Base-by-base conservation (phyloP, 2,329 filamentous ascomycete genomes). In the Curvularia eragrostidis region DNA sequence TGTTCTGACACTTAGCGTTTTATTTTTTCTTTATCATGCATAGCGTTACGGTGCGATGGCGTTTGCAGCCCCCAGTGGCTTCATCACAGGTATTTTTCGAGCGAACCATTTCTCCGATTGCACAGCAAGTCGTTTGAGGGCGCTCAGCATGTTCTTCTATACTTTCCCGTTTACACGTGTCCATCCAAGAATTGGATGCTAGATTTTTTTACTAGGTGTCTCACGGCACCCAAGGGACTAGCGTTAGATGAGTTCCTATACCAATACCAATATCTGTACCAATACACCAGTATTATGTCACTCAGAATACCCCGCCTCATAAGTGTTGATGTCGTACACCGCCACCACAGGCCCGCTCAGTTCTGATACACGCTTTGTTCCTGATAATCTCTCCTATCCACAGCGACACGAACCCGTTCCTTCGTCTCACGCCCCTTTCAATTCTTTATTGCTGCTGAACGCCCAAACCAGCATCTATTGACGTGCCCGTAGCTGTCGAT, bases 1-100 rank as follows among this genome's bases (percentile, higher is more conserved):
- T 49, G 48, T 57, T 63, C 62, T 61, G 62, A 43, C n/a, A 23
- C n/a, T 21, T 38, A 55, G 13, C 30, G 2, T 43, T 51, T 21
- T 50, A 3, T 49, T 34, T 43, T 34, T 50, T 23, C 26, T 58
- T 58, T 50, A 41, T 58, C 10, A 55, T 55, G 56, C 56, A 58
- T 58, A 58, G 56, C 56, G 56, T 48, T 23, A 51, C 26, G 36
- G 42, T 42, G 41, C 8, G 43, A 55, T 19, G 47, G 46, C 38
- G 56, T 47, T 49, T 51, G 18, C 15, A 21, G 51, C 30, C 50
- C 44, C 23, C 15, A 4, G 10, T 47, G 43, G 52, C 39, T 44
- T 54, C 15, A 36, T 46, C 44, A 56, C 19, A 15, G 49, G 21
- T 41, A 56, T 26, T 28, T 6, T 26, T 48, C n/a, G 23, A 5